These are phyloP conservation scores for Dunaliella primolecta DNA, from an alignment of 139 green algal species.

Conservation along the genomic window DNA sequence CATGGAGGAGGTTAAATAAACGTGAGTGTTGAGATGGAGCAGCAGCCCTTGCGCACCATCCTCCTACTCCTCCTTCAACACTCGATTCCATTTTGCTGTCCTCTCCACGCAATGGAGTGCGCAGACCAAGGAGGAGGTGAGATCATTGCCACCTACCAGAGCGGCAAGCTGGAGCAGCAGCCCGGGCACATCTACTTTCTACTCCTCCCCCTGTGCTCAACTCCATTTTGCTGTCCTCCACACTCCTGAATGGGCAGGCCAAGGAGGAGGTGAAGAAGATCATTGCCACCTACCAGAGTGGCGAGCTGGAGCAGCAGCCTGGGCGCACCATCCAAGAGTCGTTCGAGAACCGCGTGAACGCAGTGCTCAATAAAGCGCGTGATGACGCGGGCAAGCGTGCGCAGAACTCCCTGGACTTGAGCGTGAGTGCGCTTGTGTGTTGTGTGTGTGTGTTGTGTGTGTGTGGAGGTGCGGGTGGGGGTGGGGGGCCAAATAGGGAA, in stretches of 20 bases:
- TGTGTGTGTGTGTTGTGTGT: neutral
- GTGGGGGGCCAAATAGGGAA: no score
- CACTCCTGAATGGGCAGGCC: constrained; percentile 40
- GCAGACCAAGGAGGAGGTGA: no score
- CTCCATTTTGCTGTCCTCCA: neutral
- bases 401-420: constrained; percentile 78
- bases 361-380: constrained; percentile 84
- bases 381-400: constrained; percentile 88
- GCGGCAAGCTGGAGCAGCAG: constrained; percentile 83
- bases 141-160: constrained; percentile 84
- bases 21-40: no score
- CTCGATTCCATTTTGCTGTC: no score
- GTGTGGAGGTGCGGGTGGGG: neutral
- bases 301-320: constrained; percentile 88
- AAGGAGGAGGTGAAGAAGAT: constrained; percentile 84
- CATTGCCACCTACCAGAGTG: constrained; percentile 81
- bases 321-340: constrained; percentile 89
- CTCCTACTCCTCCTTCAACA: no score
- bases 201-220: neutral
- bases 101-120: no score
- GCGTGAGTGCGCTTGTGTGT: constrained; percentile 14
- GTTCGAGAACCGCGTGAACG: constrained; percentile 88
- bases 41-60: no score
- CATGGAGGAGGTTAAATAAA: no score
- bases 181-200: constrained; percentile 69